Evolutionary conservation across 2,329 filamentous ascomycete genomes (phyloP).

Genomic region (Mycosphaerella arachidis): DNA sequence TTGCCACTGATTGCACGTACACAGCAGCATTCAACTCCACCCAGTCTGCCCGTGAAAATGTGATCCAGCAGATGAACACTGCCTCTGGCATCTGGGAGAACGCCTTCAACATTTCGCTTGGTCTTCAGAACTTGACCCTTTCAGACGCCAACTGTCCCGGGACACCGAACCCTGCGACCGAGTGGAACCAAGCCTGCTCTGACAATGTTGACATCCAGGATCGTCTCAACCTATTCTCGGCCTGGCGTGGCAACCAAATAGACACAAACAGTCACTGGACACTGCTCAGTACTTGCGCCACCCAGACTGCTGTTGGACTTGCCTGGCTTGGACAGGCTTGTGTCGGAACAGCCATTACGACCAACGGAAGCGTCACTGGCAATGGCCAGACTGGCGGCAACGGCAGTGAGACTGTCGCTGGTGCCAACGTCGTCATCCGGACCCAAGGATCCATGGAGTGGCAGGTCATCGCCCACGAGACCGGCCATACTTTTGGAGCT

Average conservation of each 20-base stretch:
- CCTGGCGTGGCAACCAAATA: slow-evolving; percentile 72
- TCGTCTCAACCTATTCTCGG: slow-evolving; percentile 81
- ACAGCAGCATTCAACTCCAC: slow-evolving; percentile 64
- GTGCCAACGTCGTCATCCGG: slow-evolving; percentile 82
- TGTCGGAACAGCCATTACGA: slow-evolving; percentile 49
- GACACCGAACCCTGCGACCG: slow-evolving; percentile 59
- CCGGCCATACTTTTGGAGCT: slow-evolving; percentile 90
- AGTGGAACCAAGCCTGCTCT: slow-evolving; percentile 80
- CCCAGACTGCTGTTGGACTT: slow-evolving; percentile 78
- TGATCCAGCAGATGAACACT: slow-evolving; percentile 78
- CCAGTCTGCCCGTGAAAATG: slow-evolving; percentile 62
- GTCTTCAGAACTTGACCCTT: slow-evolving; percentile 79
- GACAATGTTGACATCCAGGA: slow-evolving; percentile 60
- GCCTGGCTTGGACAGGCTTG: slow-evolving; percentile 93
- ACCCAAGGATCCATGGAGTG: slow-evolving; percentile 69
- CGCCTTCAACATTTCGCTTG: slow-evolving; percentile 91
- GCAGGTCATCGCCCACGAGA: slow-evolving; percentile 94
- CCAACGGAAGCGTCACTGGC: slow-evolving; percentile 38
- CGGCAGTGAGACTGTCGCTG: slow-evolving; percentile 68
- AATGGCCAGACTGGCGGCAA: slow-evolving; percentile 34
- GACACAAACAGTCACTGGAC: slow-evolving; percentile 94
- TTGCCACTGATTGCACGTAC: slow-evolving; percentile 92
- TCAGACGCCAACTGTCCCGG: slow-evolving; percentile 71
- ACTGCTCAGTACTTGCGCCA: slow-evolving; percentile 74
- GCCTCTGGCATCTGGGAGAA: slow-evolving; percentile 85